Evolutionary conservation across 2,329 filamentous ascomycete species (phyloP).

Genomic region (Alternaria alternata): DNA sequence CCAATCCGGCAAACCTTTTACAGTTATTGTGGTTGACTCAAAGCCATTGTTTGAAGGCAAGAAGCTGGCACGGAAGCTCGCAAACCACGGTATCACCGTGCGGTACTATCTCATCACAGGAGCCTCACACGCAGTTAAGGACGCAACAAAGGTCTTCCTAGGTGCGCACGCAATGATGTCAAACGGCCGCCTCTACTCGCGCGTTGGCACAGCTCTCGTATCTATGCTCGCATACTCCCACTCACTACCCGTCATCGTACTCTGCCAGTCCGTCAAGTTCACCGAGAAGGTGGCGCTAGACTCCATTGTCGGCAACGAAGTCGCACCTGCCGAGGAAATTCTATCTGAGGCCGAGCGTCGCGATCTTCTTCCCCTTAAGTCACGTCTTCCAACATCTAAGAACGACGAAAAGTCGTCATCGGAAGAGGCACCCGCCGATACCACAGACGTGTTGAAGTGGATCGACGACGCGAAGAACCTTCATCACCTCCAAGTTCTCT

Average conservation of each 20-base stretch:
- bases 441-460: conserved; percentile 48
- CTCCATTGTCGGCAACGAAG: conserved; percentile 93
- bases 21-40: conserved; percentile 84
- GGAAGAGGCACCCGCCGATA: conserved; percentile 30
- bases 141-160: conserved; percentile 77
- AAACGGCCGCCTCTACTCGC: conserved; percentile 88
- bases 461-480: conserved; percentile 53
- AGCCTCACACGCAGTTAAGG: conserved; percentile 75
- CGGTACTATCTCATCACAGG: conserved; percentile 84
- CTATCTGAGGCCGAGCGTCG: conserved; percentile 48
- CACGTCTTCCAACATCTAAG: conserved; percentile 32
- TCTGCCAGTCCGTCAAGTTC: conserved; percentile 96
- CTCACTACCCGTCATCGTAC: conserved; percentile 82
- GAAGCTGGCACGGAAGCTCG: conserved; percentile 74
- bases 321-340: conserved; percentile 77
- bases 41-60: conserved; percentile 75
- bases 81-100: conserved; percentile 74
- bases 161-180: conserved; percentile 93
- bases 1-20: conserved; percentile 74
- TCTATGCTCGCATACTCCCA: conserved; percentile 81
- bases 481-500: conserved; percentile 78
- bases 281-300: conserved; percentile 88
- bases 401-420: conserved; percentile 34
- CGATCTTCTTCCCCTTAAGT: conserved; percentile 42
- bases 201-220: conserved; percentile 85